Percentiles rank a stretch among this genome's conserved stretches.
phyloP scores from a whole-genome alignment of 495 filamentous ascomycete species.

The Hypoxylon subgilvum region DNA sequence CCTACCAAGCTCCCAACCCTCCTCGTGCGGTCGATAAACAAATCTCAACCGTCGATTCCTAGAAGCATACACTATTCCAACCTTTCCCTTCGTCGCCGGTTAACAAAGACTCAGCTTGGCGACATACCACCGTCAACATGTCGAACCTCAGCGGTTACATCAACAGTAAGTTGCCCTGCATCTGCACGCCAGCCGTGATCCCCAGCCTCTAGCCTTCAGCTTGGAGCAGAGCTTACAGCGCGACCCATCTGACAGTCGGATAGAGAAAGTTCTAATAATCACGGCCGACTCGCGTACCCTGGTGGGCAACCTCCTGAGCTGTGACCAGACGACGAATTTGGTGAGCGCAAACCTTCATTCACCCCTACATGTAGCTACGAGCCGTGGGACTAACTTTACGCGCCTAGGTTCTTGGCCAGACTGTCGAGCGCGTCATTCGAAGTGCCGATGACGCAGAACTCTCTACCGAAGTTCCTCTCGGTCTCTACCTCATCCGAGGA shows the following conservation, averaged over 20 bases:
- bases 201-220: background rate
- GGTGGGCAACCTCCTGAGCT: conserved; percentile 80
- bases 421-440: conserved; percentile 88
- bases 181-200: background rate
- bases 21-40: no score
- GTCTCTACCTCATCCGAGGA: conserved; percentile 89
- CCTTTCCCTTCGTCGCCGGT: no score
- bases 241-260: conserved; percentile 36
- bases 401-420: conserved; percentile 70
- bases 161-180: conserved; percentile 38
- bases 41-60: no score
- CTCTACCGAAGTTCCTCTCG: conserved; percentile 80
- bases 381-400: conserved; percentile 14
- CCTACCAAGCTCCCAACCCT: no score
- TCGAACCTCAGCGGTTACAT: conserved; percentile 43
- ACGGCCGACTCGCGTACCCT: conserved; percentile 92
- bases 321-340: conserved; percentile 91
- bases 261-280: conserved; percentile 90
- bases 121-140: conserved; percentile 25
- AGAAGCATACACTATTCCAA: no score
- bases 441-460: conserved; percentile 80
- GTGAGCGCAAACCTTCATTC: no score
- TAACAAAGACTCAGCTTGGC: background rate
- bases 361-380: no score
- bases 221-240: conserved; percentile 19